A percentile compares a stretch with the other conserved stretches of the same genome.
phyloP scores from a whole-genome alignment of 345 rosid species.

The Iberis pinnata region DNA sequence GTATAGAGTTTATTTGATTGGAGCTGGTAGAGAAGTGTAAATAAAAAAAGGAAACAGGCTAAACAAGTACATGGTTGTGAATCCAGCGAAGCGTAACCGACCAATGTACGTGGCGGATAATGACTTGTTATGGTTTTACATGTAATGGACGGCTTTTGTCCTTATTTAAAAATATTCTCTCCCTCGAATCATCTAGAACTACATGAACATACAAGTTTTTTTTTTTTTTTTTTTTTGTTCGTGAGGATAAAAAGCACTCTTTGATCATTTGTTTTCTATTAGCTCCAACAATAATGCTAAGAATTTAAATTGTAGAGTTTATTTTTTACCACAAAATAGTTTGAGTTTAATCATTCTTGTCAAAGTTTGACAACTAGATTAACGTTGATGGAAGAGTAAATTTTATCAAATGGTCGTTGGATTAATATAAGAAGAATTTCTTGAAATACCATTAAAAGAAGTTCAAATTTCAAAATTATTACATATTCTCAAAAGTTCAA shows the following conservation, averaged over 20 bases:
- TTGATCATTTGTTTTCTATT: too few species aligned
- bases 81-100: conserved; percentile 27
- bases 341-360: too few species aligned
- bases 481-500: too few species aligned
- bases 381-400: too few species aligned
- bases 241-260: neutral
- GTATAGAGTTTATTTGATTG: conserved; percentile 7
- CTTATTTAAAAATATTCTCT: conserved; percentile 14
- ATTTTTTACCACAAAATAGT: too few species aligned
- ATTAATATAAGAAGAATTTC: too few species aligned
- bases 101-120: conserved; percentile 30
- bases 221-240: neutral
- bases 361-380: too few species aligned
- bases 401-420: too few species aligned
- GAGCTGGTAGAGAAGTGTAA: conserved; percentile 9
- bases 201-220: neutral
- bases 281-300: too few species aligned
- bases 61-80: conserved; percentile 24
- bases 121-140: conserved; percentile 28
- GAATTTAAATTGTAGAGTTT: too few species aligned
- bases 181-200: conserved; percentile 19
- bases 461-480: too few species aligned
- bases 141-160: conserved; percentile 17
- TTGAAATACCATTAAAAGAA: too few species aligned
- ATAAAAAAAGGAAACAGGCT: conserved; percentile 7